Evolutionary conservation across 225 moss, liverwort and hornwort species (phyloP), one percentile per base, ranked within the genome.

Genomic region (Neckera pumila): DNA sequence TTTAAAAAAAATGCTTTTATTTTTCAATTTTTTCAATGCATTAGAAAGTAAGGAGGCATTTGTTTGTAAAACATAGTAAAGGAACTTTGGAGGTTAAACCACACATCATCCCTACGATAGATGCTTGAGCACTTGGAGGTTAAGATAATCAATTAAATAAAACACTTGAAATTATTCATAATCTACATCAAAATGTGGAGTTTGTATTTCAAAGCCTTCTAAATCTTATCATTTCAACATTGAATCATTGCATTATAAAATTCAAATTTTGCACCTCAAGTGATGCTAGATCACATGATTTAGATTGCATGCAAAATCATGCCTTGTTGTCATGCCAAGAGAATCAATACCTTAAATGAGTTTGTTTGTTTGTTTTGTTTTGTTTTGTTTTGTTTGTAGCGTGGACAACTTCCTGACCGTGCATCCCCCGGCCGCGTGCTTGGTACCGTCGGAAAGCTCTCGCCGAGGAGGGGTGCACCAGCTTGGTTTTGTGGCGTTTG

Each of bases 41-140:
- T 3, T 23, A 40, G 14, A 69, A 69, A 69, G 14, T 40, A 1
- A 8, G 1, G 1, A 0, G 4, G 14, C 1, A 23, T 25, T 40
- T 8, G 21, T 40, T 40, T 25, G 40, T 25, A 14, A 8, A 25
- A 14, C 25, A 70, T 40, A 26, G 14, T 40, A 15, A 71, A 15
- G 5, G 8, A 15, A 27, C 42, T 26, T 26, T 16, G 16, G 3
- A 26, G 4, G 0, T 42, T 71, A 16, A 71, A 71, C 42, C 5
- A 42, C 42, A 15, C 15, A 71, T 8, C 40, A 70, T 42, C 27
- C 8, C 5, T 2, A 9, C 0, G 0, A 42, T 27, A 0, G 27
- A 42, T 9, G 16, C 42, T 42, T 42, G 15, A 42, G 27, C 9
- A 27, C 71, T 43, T 17, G 0, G 2, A 10, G 6, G 3, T 3